Conservation (phyloP, 441 rosid species). For the Melastoma candidum region DNA sequence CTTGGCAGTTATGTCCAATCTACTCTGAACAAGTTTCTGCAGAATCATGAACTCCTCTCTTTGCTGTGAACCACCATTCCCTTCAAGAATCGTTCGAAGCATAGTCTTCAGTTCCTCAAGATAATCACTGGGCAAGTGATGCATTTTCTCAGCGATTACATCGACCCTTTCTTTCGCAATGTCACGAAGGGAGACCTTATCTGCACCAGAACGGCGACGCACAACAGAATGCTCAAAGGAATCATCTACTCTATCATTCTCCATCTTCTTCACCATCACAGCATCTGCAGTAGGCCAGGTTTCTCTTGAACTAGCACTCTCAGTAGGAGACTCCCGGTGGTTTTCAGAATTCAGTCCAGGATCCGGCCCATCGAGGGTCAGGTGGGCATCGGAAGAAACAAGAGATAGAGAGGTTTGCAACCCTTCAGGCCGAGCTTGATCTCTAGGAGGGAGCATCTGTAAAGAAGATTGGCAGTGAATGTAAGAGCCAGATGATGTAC, state of each 20-base stretch:
- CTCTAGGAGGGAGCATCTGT: conserved; percentile 83
- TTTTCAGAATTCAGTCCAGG: conserved; percentile 62
- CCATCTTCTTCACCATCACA: conserved; percentile 40
- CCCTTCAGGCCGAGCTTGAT: conserved; percentile 54
- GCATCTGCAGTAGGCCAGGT: conserved; percentile 83
- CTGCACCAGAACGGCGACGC: conserved; percentile 50
- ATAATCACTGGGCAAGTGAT: conserved; percentile 56
- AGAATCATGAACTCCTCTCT: conserved; percentile 67
- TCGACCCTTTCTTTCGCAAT: conserved; percentile 86
- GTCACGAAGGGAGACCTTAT: conserved; percentile 67
- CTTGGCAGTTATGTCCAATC: conserved; percentile 76
- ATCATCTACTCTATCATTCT: conserved; percentile 57
- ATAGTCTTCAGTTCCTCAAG: conserved; percentile 75
- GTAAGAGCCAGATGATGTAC: conserved; percentile 80
- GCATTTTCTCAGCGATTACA: conserved; percentile 63
- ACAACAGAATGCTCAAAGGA: conserved; percentile 56
- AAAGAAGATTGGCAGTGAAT: conserved; percentile 46
- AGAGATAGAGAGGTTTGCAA: conserved; percentile 65
- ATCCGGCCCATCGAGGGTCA: conserved; percentile 48
- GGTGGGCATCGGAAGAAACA: conserved; percentile 50
- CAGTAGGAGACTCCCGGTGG: conserved; percentile 82
- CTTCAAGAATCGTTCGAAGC: conserved; percentile 71
- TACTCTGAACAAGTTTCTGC: conserved; percentile 71
- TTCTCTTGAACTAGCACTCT: conserved; percentile 93
- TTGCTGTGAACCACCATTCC: conserved; percentile 67